Percentiles rank a stretch among this genome's conserved stretches.
Evolutionary conservation across 345 rosid species (phyloP).

Genomic region (Eucalyptus rudis): DNA sequence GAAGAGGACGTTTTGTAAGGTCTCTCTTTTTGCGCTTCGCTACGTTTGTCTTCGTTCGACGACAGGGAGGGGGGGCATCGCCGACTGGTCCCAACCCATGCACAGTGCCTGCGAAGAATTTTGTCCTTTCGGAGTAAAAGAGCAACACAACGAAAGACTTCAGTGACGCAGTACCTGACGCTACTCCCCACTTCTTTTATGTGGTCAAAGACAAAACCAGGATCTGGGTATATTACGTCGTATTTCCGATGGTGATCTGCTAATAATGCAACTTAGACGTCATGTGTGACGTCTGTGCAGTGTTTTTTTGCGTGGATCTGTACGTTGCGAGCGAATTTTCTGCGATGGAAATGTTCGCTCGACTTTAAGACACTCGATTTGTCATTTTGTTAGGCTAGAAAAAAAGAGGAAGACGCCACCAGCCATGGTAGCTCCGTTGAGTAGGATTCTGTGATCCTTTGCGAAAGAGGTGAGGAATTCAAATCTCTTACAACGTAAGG

Average conservation of each 20-base stretch:
- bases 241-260: background rate
- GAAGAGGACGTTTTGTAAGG: background rate
- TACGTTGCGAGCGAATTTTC: background rate
- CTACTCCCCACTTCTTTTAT: no score
- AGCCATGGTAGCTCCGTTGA: no score
- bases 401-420: no score
- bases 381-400: background rate
- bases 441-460: no score
- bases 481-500: no score
- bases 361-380: background rate
- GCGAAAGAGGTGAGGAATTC: no score
- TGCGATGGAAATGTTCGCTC: background rate
- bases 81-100: background rate
- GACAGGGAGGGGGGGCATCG: background rate
- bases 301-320: background rate
- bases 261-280: background rate
- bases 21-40: background rate
- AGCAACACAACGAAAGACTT: background rate
- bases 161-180: rapidly evolving
- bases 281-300: background rate
- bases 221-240: background rate
- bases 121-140: background rate
- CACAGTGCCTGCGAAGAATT: background rate
- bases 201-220: background rate
- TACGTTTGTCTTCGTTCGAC: background rate